Percentiles rank a stretch among this genome's conserved stretches.
phyloP scores from a whole-genome alignment of 2,329 filamentous ascomycete species.

The Sclerotinia nivalis region DNA sequence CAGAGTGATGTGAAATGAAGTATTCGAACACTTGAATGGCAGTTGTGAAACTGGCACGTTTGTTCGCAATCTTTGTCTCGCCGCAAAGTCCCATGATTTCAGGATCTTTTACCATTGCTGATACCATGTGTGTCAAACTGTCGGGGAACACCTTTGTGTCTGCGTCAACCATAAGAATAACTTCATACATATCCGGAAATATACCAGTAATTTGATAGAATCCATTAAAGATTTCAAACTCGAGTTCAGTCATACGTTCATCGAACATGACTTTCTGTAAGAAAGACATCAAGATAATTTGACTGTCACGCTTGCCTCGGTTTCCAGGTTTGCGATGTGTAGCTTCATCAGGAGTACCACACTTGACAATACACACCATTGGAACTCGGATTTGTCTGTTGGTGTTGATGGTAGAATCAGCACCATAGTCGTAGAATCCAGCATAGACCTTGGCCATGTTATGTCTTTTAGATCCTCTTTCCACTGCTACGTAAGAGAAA shows the following conservation, averaged over 20 bases:
- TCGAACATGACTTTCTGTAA: constrained; percentile 99
- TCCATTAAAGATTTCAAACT: constrained; percentile 99
- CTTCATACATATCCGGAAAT: constrained; percentile 96
- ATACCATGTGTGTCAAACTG: constrained; percentile 97
- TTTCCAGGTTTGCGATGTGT: constrained; percentile 87
- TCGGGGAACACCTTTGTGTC: constrained; percentile 99
- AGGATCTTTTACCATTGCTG: constrained; percentile 97
- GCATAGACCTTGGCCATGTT: constrained; percentile 99
- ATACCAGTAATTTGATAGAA: constrained; percentile 99
- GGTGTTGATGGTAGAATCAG: constrained; percentile 71
- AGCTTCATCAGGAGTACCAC: constrained; percentile 85
- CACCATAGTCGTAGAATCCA: constrained; percentile 96
- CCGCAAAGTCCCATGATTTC: constrained; percentile 99
- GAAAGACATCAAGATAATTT: constrained; percentile 99
- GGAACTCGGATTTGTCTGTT: constrained; percentile 96
- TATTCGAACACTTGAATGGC: constrained; percentile 99
- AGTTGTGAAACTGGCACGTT: constrained; percentile 89
- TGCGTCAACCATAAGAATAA: constrained; percentile 98
- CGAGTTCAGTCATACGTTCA: constrained; percentile 98
- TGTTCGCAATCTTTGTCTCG: constrained; percentile 99
- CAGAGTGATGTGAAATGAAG: constrained; percentile 96
- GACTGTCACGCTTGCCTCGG: constrained; percentile 96
- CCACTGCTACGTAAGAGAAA: constrained; percentile 95
- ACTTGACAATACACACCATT: constrained; percentile 96
- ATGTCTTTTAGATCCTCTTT: constrained; percentile 93